phyloP scores from a whole-genome alignment of 305 asterid species.

The Nicotiana rustica region DNA sequence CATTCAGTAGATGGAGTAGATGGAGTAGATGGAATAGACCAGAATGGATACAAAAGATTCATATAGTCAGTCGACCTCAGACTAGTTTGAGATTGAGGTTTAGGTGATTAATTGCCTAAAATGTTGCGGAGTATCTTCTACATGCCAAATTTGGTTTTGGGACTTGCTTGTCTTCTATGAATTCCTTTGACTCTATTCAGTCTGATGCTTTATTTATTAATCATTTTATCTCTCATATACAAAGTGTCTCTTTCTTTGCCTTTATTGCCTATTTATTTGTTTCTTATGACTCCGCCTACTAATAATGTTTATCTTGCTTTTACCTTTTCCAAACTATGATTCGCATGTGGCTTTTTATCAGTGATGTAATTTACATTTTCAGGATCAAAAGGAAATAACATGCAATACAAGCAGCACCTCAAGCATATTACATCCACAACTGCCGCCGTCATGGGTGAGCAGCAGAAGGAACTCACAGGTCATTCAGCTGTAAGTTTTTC shows the following conservation, averaged over 20 bases:
- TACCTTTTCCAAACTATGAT: neutral
- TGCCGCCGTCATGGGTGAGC: slow-evolving; percentile 37
- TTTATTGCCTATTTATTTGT: neutral
- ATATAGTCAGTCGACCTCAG: neutral
- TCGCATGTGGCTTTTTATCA: slow-evolving; percentile 34
- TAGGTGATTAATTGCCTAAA: neutral
- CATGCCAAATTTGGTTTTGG: neutral
- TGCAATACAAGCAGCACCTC: slow-evolving; percentile 51
- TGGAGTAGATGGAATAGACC: no score
- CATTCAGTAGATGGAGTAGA: neutral
- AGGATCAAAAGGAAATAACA: slow-evolving; percentile 56
- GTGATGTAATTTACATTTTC: slow-evolving; percentile 38
- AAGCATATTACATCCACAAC: slow-evolving; percentile 40
- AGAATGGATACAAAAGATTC: neutral
- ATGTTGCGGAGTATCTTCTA: neutral
- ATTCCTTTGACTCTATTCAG: neutral
- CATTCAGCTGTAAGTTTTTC: slow-evolving; percentile 70
- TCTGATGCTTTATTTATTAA: slow-evolving; percentile 23
- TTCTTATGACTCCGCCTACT: neutral
- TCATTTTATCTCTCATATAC: neutral
- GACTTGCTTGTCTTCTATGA: neutral
- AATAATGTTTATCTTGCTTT: neutral
- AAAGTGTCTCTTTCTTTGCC: neutral
- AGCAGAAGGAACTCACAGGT: slow-evolving; percentile 74
- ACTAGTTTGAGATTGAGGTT: slow-evolving; percentile 4